Evolutionary conservation across 2,329 filamentous ascomycete genomes (phyloP).

Genomic region (Fusarium tricinctum): DNA sequence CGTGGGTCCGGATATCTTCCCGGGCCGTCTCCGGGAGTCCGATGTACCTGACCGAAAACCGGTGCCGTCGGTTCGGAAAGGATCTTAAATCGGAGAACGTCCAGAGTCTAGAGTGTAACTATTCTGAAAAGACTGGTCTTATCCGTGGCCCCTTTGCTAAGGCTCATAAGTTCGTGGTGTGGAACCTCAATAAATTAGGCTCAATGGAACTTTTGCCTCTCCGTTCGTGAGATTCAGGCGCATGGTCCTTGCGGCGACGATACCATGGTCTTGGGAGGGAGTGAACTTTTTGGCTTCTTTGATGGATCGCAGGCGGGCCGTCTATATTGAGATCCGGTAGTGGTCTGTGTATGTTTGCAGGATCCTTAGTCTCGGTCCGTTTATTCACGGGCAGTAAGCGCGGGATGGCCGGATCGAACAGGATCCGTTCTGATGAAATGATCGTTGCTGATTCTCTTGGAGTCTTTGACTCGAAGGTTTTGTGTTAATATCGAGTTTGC

Average conservation of each 20-base stretch:
- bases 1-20: constrained; percentile 20
- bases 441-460: neutral
- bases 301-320: constrained; percentile 15
- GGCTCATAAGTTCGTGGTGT: neutral
- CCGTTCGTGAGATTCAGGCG: constrained; percentile 10
- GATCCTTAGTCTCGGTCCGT: constrained; percentile 33
- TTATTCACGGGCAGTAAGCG: constrained; percentile 8
- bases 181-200: constrained; percentile 17
- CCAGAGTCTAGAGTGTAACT: constrained; percentile 3
- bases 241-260: constrained; percentile 22
- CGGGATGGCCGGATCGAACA: neutral
- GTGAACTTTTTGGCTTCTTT: constrained; percentile 20
- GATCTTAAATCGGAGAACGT: constrained; percentile 1
- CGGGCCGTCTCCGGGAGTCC: constrained; percentile 11
- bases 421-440: neutral
- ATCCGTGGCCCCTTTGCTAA: neutral
- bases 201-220: constrained; percentile 18
- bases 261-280: constrained; percentile 32
- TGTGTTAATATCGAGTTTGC: constrained; percentile 6
- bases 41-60: constrained; percentile 17
- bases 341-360: constrained; percentile 27
- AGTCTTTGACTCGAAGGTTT: constrained; percentile 4
- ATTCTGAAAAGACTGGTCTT: constrained; percentile 15
- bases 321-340: constrained; percentile 4
- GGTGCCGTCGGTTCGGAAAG: constrained; percentile 13